A percentile compares a stretch with the other conserved stretches of the same genome.
Conservation (phyloP, 805 yeast species). For the Myxozyma geophila region DNA sequence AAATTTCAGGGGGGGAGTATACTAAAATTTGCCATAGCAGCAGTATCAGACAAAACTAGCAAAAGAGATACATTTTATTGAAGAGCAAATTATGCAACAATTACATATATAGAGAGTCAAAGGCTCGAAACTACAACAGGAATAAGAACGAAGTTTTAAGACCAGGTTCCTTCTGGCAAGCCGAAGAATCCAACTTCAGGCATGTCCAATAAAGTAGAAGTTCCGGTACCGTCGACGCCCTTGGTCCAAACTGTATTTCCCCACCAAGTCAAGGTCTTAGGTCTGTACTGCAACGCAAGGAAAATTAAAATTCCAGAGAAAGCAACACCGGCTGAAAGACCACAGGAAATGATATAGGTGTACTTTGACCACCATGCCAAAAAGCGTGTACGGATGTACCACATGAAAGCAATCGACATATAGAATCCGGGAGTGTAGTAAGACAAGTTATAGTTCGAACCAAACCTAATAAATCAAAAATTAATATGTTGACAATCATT, state of each 20-base stretch:
- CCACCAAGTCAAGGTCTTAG: conserved; percentile 62
- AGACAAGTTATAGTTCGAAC: conserved; percentile 60
- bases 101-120: too few relatives aligned
- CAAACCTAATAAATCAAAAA: conserved; percentile 1
- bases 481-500: background rate
- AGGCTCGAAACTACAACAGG: too few relatives aligned
- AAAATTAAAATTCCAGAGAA: conserved; percentile 63
- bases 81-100: too few relatives aligned
- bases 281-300: conserved; percentile 53
- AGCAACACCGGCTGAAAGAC: conserved; percentile 68
- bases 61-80: too few relatives aligned
- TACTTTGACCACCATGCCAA: conserved; percentile 77
- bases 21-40: too few relatives aligned
- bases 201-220: conserved; percentile 4
- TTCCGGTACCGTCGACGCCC: conserved; percentile 24
- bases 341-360: conserved; percentile 67
- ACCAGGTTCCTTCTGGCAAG: conserved; percentile 17
- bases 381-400: conserved; percentile 58
- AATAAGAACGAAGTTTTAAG: background rate
- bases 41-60: too few relatives aligned
- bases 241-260: conserved; percentile 50
- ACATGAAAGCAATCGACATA: conserved; percentile 62
- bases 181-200: conserved; percentile 27
- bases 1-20: too few relatives aligned
- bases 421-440: conserved; percentile 77